Base-by-base conservation (phyloP, 2,329 filamentous ascomycete species). In the Phialophora tarda region DNA sequence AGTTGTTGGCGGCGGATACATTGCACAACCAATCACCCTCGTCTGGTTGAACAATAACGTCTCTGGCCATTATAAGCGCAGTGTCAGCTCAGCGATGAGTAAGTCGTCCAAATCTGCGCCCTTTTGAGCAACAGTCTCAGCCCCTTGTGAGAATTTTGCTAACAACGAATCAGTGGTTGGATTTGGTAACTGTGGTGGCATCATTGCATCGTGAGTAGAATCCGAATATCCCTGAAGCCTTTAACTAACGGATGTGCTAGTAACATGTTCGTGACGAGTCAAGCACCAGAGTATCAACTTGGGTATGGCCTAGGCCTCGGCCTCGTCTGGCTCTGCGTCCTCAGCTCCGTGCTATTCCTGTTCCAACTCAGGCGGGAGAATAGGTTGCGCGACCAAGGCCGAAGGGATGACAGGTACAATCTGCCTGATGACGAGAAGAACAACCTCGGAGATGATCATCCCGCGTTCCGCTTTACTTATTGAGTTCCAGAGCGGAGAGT, bases 241-340 rank as follows among this genome's bases (percentile, higher is more conserved):
- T 11, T 51, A 47, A 56, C 62, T 67, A 57, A 65, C 63, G 34
- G 38, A 32, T 21, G 26, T 17, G 30, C 21, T 38, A 67, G 64
- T 14, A 79, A 80, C 66, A 77, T 81, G 60, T 82, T 79, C 64
- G 67, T 79, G 6, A 71, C 73, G 7, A 72, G 65, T n/a, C 72
- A 79, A 58, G 75, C 71, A 1, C 79, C 80, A 1, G 66, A 56
- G 14, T 81, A 80, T 67, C 73, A 71, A 0, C 76, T 78, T 0
- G 79, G 79, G 1, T 81, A 79, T 56, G 76, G 77, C 0, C 72
- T 76, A 17, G 73, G 76, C 6, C 71, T 80, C 3, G 77, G 67
- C 1, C 72, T 78, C 68, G 62, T 77, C 10, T 78, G 77, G 77
- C 60, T 79, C 4, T 76, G 75, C 68, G 76, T 74, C 4, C 3